Percentiles rank a stretch among this genome's conserved stretches.
Evolutionary conservation across 164 flowering plant species (phyloP).

Genomic region (Annona squamosa): DNA sequence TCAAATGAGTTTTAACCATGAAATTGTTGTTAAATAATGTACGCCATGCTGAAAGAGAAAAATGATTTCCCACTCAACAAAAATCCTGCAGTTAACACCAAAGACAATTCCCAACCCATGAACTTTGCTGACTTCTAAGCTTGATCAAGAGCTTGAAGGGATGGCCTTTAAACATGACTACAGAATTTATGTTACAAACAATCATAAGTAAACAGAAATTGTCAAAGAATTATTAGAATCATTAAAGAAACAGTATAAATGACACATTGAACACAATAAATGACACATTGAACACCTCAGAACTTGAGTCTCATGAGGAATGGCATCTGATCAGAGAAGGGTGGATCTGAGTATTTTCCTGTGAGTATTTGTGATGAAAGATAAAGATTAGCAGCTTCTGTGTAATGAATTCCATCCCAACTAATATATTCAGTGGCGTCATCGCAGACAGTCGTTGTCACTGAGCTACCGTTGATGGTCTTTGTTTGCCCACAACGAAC

Average conservation of each 20-base stretch:
- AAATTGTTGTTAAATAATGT: too few species aligned
- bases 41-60: too few species aligned
- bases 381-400: conserved; percentile 72
- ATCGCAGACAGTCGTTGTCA: conserved; percentile 50
- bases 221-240: conserved; percentile 1
- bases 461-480: conserved; percentile 50
- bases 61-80: too few species aligned
- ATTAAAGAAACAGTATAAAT: neutral
- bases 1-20: too few species aligned
- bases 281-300: conserved; percentile 5
- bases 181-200: neutral
- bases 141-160: too few species aligned
- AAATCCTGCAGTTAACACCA: too few species aligned
- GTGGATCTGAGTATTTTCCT: conserved; percentile 73
- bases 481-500: conserved; percentile 66
- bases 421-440: conserved; percentile 57
- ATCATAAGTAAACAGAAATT: neutral
- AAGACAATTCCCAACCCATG: too few species aligned
- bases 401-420: conserved; percentile 91
- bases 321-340: conserved; percentile 57
- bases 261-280: neutral
- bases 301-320: conserved; percentile 46
- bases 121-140: too few species aligned
- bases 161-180: too few species aligned
- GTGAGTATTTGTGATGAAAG: conserved; percentile 66